phyloP scores from a whole-genome alignment of 768 basidiomycete species.

The Kondoa subrosea region DNA sequence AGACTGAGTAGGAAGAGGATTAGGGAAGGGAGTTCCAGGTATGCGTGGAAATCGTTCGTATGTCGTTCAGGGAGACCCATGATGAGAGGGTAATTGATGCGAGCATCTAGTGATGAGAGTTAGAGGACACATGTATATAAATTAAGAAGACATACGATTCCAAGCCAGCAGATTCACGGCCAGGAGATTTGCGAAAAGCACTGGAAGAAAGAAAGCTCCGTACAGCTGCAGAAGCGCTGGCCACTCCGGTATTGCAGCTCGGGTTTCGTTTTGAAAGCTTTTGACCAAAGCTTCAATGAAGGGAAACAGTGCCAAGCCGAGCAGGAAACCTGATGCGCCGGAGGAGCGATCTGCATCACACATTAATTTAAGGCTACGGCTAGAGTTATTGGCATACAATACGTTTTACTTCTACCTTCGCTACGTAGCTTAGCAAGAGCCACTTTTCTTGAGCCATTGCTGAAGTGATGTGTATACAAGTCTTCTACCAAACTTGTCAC shows the following conservation, averaged over 20 bases:
- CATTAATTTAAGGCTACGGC: too few relatives aligned
- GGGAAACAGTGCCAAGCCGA: slow-evolving; percentile 19
- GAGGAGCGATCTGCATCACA: slow-evolving; percentile 21
- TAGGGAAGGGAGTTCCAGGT: slow-evolving; percentile 61
- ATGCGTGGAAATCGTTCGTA: slow-evolving; percentile 69
- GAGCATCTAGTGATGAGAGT: too few relatives aligned
- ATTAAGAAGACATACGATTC: too few relatives aligned
- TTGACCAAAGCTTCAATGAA: slow-evolving; percentile 23
- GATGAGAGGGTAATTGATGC: slow-evolving; percentile 88
- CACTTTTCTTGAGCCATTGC: slow-evolving; percentile 58
- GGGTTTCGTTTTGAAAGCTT: background rate
- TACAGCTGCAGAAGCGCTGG: slow-evolving; percentile 62
- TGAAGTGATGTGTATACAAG: slow-evolving; percentile 57
- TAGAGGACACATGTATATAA: too few relatives aligned
- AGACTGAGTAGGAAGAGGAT: slow-evolving; percentile 57
- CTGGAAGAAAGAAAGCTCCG: slow-evolving; percentile 52
- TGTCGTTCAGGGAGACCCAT: slow-evolving; percentile 38
- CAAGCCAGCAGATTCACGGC: slow-evolving; percentile 71
- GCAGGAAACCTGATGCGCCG: slow-evolving; percentile 21
- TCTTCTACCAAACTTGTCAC: slow-evolving; percentile 64
- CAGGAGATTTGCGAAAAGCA: slow-evolving; percentile 57
- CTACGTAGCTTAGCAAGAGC: slow-evolving; percentile 53
- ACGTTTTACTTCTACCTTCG: slow-evolving; percentile 27
- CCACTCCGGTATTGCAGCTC: slow-evolving; percentile 36
- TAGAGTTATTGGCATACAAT: too few relatives aligned